These are phyloP conservation scores for Porphyrellus cyaneotinctus DNA, from an alignment of 768 basidiomycete genomes.

Conservation along the genomic window DNA sequence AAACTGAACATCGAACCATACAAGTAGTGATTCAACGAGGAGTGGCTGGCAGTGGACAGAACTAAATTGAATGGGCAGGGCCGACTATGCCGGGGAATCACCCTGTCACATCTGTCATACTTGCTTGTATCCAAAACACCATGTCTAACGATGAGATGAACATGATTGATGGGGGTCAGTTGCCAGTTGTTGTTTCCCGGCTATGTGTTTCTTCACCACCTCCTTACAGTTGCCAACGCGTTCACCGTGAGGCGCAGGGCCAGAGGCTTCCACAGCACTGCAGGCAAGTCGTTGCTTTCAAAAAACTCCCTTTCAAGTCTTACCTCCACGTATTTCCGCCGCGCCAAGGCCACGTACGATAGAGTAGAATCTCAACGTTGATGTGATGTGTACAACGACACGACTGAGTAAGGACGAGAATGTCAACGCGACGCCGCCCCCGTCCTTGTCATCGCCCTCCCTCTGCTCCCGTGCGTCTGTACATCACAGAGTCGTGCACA, in stretches of 20 bases:
- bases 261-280: slow-evolving; percentile 72
- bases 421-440: too few species aligned
- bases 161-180: slow-evolving; percentile 78
- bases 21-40: background rate
- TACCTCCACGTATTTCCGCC: slow-evolving; percentile 6
- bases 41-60: background rate
- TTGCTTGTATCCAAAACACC: slow-evolving; percentile 25
- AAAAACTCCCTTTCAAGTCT: slow-evolving; percentile 6
- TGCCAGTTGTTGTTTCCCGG: background rate
- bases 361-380: slow-evolving; percentile 75
- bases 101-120: slow-evolving; percentile 27
- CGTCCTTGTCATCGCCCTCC: too few species aligned
- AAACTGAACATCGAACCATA: background rate
- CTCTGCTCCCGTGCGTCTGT: too few species aligned
- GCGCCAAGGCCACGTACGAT: slow-evolving; percentile 68
- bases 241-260: slow-evolving; percentile 76
- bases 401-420: too few species aligned
- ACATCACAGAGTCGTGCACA: too few species aligned
- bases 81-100: too few species aligned
- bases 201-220: background rate
- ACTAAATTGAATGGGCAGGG: slow-evolving; percentile 8
- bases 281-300: slow-evolving; percentile 43
- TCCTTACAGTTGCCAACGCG: slow-evolving; percentile 51
- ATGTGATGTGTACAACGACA: too few species aligned
- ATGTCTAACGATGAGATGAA: slow-evolving; percentile 96